Evolutionary conservation across 768 basidiomycete genomes (phyloP), one percentile per base, ranked within the genome.

Genomic region (Mycena floridula): DNA sequence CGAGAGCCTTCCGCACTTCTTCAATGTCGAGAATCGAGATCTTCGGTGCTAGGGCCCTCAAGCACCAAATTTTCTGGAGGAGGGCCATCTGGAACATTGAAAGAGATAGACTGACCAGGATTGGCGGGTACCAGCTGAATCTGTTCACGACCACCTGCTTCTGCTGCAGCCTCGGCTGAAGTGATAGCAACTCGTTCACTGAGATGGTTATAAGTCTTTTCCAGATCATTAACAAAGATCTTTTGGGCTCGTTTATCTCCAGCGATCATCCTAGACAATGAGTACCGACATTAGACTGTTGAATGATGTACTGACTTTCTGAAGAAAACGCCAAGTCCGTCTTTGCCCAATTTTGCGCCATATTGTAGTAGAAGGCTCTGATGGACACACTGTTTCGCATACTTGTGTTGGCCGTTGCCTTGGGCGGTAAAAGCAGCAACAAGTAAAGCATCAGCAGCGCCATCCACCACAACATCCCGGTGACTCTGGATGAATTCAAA

Each of bases 51-150:
- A n/a, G 87, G 85, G 1, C 95, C 94, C 57, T 97, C 94, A 21
- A 97, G 76, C 37, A 76, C 68, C 46, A 98, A 69, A 43, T 89
- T 67, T 43, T 84, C 89, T 0, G 96, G 94, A 3, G 96, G 93
- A 4, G 94, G 95, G 0, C 96, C 95, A 27, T 91, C 88, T 3
- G 96, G 96, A 8, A 98, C 82, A 61, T 94, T 93, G 76, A 98
- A 98, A 2, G 75, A 65, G 64, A 98, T 95, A 25, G 67, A 69
- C 44, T 77, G 73, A 35, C 71, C 66, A 2, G 89, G 81, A 53
- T 92, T 89, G 57, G 95, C 88, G 1, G 93, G 81, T 5, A 97
- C 88, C 25, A 99, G 86, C 59, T 98, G 96, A 60, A 99, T 98
- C 58, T 91, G 88, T 60, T 97, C 93, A 27, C 74, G 63, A 20